Evolutionary conservation across 169 alveolate species (phyloP).

Genomic region (Cystoisospora suis): DNA sequence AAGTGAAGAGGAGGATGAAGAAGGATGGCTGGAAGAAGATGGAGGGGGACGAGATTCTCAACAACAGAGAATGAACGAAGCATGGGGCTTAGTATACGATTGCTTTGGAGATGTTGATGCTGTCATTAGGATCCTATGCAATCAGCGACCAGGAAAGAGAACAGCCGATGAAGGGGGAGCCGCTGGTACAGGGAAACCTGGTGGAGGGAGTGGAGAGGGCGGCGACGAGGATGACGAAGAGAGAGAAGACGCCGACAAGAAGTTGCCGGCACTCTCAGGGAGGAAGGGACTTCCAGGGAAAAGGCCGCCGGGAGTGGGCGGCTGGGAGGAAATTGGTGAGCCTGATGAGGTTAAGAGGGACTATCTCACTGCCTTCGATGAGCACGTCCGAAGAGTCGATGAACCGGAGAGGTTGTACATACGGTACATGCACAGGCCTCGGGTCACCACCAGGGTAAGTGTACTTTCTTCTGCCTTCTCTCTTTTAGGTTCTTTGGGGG

Average conservation of each 20-base stretch:
- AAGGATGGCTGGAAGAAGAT: constrained; percentile 4
- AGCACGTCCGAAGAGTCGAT: constrained; percentile 13
- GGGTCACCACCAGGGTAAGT: not conserved
- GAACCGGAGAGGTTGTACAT: constrained; percentile 36
- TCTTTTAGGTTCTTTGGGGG: too few species aligned
- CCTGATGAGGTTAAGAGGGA: constrained; percentile 37
- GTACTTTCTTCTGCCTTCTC: too few species aligned
- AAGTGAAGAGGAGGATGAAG: constrained; percentile 21
- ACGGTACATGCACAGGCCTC: constrained; percentile 15
- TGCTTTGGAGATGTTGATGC: constrained; percentile 58
- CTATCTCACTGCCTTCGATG: constrained; percentile 26
- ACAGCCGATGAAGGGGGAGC: not conserved
- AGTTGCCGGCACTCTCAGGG: too few species aligned
- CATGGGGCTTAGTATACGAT: constrained; percentile 42
- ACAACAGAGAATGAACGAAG: constrained; percentile 29
- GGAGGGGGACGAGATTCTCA: not conserved
- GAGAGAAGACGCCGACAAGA: not conserved
- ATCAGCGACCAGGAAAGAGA: not conserved
- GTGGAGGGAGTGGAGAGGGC: not conserved
- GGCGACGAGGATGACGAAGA: constrained; percentile 6
- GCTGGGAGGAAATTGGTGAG: constrained; percentile 50
- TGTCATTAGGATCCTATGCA: constrained; percentile 38
- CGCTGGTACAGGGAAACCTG: not conserved
- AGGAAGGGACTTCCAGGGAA: not conserved
- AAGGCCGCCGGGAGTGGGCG: not conserved